Evolutionary conservation across 2,329 filamentous ascomycete genomes (phyloP), one percentile per base, ranked within the genome.

Genomic region (Dendrostoma leiphaemia): DNA sequence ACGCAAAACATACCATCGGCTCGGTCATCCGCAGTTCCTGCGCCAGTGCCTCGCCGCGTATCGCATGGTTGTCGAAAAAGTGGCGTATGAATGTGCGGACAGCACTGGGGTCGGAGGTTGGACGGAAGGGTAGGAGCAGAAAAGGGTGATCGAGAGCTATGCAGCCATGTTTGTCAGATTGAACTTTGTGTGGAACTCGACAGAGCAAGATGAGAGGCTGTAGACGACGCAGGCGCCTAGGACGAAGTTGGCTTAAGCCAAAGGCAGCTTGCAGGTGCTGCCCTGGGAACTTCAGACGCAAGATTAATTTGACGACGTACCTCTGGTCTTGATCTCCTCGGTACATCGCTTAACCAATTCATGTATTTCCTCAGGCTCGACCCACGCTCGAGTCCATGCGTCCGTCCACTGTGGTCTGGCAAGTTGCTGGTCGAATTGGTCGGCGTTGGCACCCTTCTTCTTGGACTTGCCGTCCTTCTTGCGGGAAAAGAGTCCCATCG

Each of bases 1-100:
- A 19, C 23, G 31, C 8, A 17, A 26, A 48, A 50, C 84, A 61
- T 79, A 97, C 93, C 88, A 96, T 91, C 56, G 93, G 91, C 71
- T 97, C 93, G 24, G 89, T 90, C 75, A 99, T 85, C 59, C 92
- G 89, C 62, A 99, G 77, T 74, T 99, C 94, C 70, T 94, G 91
- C 58, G 82, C 75, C 67, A 99, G 78, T 44, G 75, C 73, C 58
- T 91, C 86, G 41, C 91, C 91, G 44, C 77, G 81, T 32, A 88
- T 75, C 56, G 87, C 73, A 74, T 80, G 69, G 54, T 83, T 79
- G 66, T 88, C 89, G 76, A 97, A 99, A 73, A 91, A 97, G 73
- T 93, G 91, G 66, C 91, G 87, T 64, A 99, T 82, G 65, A 97
- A 97, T 21, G 89, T 93, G 68, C 92, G 90, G 58, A 95, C 91